A percentile compares a stretch with the other conserved stretches of the same genome.
Conservation (phyloP, 805 yeast species). For the Suhomyces xylopsoci region DNA sequence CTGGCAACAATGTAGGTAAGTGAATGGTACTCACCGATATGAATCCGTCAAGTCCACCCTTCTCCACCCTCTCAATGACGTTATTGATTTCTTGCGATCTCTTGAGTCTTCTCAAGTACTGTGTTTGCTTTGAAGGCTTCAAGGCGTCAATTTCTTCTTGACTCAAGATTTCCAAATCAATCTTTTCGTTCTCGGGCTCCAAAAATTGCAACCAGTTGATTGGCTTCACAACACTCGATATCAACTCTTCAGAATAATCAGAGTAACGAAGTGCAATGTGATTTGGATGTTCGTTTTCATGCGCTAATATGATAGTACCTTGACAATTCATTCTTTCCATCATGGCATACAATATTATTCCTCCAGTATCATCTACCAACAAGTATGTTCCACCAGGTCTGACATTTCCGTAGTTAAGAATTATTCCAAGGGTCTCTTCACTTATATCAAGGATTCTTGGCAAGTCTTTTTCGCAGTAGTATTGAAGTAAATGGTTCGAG, state of each 20-base stretch:
- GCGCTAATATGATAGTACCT: slow-evolving; percentile 65
- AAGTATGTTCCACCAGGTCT: slow-evolving; percentile 88
- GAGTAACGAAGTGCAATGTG: slow-evolving; percentile 65
- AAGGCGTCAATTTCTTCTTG: slow-evolving; percentile 53
- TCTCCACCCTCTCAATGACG: slow-evolving; percentile 48
- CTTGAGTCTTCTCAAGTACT: slow-evolving; percentile 62
- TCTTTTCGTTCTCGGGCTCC: slow-evolving; percentile 65
- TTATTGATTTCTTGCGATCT: slow-evolving; percentile 51
- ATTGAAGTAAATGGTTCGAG: slow-evolving; percentile 66
- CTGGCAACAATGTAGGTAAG: slow-evolving; percentile 61
- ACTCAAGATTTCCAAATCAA: slow-evolving; percentile 45
- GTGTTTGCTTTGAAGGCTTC: slow-evolving; percentile 59
- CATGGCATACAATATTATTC: slow-evolving; percentile 79
- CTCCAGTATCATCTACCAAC: slow-evolving; percentile 92
- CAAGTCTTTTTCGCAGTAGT: slow-evolving; percentile 74
- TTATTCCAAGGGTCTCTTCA: slow-evolving; percentile 75
- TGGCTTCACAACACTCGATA: slow-evolving; percentile 57
- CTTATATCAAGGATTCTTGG: slow-evolving; percentile 74
- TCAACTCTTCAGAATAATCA: slow-evolving; percentile 54
- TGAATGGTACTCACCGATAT: slow-evolving; percentile 71
- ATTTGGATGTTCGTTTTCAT: slow-evolving; percentile 93
- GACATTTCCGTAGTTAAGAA: slow-evolving; percentile 76
- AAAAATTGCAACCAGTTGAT: slow-evolving; percentile 77
- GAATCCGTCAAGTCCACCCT: slow-evolving; percentile 68
- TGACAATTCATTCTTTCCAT: slow-evolving; percentile 88